Evolutionary conservation across 2,329 filamentous ascomycete species (phyloP).

Genomic region (Pseudogymnoascus sp.): DNA sequence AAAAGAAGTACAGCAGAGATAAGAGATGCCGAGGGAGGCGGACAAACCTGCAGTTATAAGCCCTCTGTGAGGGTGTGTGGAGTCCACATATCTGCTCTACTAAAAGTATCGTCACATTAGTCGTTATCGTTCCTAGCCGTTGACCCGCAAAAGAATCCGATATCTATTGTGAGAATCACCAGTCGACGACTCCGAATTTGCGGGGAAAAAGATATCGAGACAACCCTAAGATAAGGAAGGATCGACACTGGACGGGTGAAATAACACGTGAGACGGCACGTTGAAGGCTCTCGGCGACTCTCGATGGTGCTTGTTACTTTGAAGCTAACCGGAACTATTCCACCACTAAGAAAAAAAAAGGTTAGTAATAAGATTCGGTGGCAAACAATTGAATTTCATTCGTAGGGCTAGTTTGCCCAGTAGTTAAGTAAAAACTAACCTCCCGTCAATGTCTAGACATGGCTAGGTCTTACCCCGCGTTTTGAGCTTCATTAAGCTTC

Average conservation of each 20-base stretch:
- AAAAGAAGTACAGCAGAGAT: background rate
- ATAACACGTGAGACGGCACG: background rate
- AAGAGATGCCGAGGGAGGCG: background rate
- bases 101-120: background rate
- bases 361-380: background rate
- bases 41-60: background rate
- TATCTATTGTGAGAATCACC: background rate
- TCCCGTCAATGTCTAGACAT: background rate
- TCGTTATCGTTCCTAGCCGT: background rate
- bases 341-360: background rate
- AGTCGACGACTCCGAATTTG: background rate
- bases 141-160: background rate
- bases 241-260: background rate
- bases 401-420: background rate
- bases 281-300: background rate
- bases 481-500: background rate
- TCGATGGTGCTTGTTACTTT: background rate
- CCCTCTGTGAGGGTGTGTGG: background rate
- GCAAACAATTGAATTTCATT: background rate
- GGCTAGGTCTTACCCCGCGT: constrained; percentile 2
- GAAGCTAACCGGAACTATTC: background rate
- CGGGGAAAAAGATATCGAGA: background rate
- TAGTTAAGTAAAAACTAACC: background rate
- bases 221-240: background rate
- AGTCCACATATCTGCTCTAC: background rate